Conservation (phyloP, 768 basidiomycete species). For the Clavulina sp. region DNA sequence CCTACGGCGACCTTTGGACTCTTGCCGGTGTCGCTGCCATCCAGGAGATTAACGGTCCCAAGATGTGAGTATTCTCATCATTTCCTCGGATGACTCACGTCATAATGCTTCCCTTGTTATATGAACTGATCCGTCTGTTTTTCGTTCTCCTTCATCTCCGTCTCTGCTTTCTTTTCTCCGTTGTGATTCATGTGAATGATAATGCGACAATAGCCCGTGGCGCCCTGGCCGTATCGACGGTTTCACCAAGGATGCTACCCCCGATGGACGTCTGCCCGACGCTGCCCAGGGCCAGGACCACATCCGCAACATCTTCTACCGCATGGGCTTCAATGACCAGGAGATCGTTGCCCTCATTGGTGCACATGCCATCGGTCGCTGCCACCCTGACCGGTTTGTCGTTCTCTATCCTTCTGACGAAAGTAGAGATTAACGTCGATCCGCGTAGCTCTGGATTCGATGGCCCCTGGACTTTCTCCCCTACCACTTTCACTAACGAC, state of each 20-base stretch:
- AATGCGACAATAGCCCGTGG: constrained; percentile 37
- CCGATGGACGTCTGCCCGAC: constrained; percentile 83
- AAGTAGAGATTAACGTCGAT: not conserved
- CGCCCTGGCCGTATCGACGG: constrained; percentile 87
- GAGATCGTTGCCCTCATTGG: constrained; percentile 93
- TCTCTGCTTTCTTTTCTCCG: not conserved
- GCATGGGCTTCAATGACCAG: constrained; percentile 95
- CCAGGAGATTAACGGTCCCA: constrained; percentile 86
- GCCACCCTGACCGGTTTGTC: constrained; percentile 59
- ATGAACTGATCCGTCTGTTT: too few relatives aligned
- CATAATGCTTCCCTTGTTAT: too few relatives aligned
- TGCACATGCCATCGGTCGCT: constrained; percentile 90
- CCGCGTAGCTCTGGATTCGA: constrained; percentile 50
- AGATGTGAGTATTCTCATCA: constrained; percentile 24
- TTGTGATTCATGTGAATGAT: not conserved
- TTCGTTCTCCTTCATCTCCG: too few relatives aligned
- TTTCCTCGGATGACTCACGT: not conserved
- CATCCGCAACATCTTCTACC: constrained; percentile 76
- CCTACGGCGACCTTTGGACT: constrained; percentile 94
- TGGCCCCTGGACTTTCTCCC: constrained; percentile 92
- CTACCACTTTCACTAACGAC: constrained; percentile 73
- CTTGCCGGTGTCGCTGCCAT: constrained; percentile 83
- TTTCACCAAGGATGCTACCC: constrained; percentile 49
- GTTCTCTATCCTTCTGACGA: not conserved
- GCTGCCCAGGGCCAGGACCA: constrained; percentile 71